Percentiles rank a stretch among this genome's conserved stretches.
These are phyloP conservation scores for Quercus suber DNA, from an alignment of 306 rosid genomes.

Conservation along the genomic window DNA sequence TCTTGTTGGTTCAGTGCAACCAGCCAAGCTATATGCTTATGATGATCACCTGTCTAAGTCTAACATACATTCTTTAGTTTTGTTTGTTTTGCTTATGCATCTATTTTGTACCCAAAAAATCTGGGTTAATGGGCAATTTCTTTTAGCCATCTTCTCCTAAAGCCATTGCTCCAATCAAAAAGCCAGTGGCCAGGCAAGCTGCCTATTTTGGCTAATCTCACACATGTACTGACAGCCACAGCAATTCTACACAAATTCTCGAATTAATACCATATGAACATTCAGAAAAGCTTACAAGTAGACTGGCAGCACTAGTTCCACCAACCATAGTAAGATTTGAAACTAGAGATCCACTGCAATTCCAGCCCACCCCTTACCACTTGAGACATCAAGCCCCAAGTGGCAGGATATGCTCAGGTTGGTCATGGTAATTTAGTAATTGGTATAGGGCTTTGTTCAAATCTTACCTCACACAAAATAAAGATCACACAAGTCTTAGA, in stretches of 20 bases:
- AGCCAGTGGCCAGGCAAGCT: neutral
- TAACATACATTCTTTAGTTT: neutral
- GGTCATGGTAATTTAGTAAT: neutral
- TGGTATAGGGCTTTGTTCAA: neutral
- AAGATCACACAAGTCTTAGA: neutral
- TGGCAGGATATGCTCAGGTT: neutral
- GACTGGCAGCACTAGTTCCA: neutral
- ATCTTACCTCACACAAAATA: neutral
- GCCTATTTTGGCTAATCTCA: neutral
- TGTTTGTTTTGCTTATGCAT: neutral
- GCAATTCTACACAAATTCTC: too few species aligned
- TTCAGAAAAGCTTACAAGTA: too few species aligned
- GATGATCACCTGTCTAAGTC: neutral
- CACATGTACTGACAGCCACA: too few species aligned
- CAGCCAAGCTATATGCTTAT: neutral
- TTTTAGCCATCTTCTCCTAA: too few species aligned
- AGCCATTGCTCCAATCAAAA: neutral
- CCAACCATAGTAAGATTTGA: neutral
- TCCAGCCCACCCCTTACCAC: neutral
- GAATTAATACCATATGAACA: too few species aligned
- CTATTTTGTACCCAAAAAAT: neutral
- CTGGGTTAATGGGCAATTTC: neutral
- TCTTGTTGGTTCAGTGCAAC: neutral
- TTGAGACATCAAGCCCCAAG: neutral
- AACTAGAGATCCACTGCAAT: neutral